Conservation (phyloP, 140 eudicot species). For the Ambrosia hybrid region DNA sequence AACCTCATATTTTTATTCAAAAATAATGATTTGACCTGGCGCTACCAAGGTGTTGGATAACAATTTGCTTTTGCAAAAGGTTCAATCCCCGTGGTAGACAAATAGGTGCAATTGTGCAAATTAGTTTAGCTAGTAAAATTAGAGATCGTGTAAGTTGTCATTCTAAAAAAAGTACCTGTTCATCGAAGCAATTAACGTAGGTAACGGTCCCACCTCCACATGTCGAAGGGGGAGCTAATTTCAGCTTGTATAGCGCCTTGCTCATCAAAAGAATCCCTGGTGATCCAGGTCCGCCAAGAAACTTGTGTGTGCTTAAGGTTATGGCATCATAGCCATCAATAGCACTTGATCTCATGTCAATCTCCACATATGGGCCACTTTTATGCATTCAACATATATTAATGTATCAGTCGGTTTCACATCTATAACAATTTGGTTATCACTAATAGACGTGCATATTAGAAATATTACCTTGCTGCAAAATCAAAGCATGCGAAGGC, state of each 20-base stretch:
- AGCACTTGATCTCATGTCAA: slow-evolving; percentile 73
- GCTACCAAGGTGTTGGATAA: neutral
- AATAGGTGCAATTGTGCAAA: neutral
- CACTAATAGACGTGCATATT: too few relatives aligned
- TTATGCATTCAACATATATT: neutral
- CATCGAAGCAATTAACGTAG: slow-evolving; percentile 60
- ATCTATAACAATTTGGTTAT: neutral
- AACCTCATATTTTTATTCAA: slow-evolving; percentile 21
- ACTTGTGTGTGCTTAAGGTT: slow-evolving; percentile 71
- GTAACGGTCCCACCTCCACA: slow-evolving; percentile 91
- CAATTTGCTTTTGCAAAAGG: too few relatives aligned
- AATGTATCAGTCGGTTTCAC: neutral
- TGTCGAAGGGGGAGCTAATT: slow-evolving; percentile 69
- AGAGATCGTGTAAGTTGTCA: too few relatives aligned
- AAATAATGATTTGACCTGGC: neutral
- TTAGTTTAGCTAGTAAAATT: too few relatives aligned
- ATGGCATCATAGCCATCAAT: slow-evolving; percentile 81
- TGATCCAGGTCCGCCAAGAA: slow-evolving; percentile 82
- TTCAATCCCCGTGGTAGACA: too few relatives aligned
- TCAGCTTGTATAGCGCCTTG: slow-evolving; percentile 53
- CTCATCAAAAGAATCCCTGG: slow-evolving; percentile 72
- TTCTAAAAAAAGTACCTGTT: slow-evolving; percentile 34
- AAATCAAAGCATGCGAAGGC: slow-evolving; percentile 89
- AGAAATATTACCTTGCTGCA: slow-evolving; percentile 96
- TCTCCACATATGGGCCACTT: slow-evolving; percentile 69